Evolutionary conservation across 257 asterid genomes (phyloP), one percentile per base, ranked within the genome.

Genomic region (Paraleonurus japonicus): DNA sequence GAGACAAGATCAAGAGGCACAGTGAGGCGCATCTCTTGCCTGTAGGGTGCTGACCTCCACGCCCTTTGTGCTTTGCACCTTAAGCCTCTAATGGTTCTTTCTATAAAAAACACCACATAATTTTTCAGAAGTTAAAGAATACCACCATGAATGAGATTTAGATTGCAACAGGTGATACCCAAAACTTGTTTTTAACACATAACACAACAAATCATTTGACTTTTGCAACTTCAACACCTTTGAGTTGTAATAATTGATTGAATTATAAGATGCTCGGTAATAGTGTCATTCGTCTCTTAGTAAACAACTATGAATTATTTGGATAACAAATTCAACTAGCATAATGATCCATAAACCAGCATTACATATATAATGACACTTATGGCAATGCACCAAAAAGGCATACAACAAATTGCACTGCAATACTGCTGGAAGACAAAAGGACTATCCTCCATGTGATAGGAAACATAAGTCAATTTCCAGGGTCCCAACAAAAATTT

Each of bases 161-260:
- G 65, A 37, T 68, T 23, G 75, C 65, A 68, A 68, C 15, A 5
- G 30, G 27, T 35, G 26, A 53, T 48, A 33, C 11, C 22, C 11
- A 23, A 47, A 32, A 59, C 74, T 45, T 65, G 19, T 51, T 58
- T 41, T 23, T 11, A 16, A 41, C 55, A 16, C 55, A 26, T 30
- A 59, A 41, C 16, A 17, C 43, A 32, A 13, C 28, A 47, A 53
- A 15, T 30, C 39, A 32, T 53, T 30, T 22, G 10, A 19, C 51
- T 60, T 15, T 35, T 65, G 65, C 67, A 32, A 61, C 17, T 68
- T 75, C 55, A 53, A 63, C 4, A 16, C 43, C 48, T 51, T 37
- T 22, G 30, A 43, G 35, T 43, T n/a, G 65, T 19, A 15, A 16
- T 28, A 51, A 53, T 20, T 16, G 68, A 27, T 27, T 58, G 59